Conservation (phyloP, 805 yeast genomes). For the Wilhelminamyces savonicus region DNA sequence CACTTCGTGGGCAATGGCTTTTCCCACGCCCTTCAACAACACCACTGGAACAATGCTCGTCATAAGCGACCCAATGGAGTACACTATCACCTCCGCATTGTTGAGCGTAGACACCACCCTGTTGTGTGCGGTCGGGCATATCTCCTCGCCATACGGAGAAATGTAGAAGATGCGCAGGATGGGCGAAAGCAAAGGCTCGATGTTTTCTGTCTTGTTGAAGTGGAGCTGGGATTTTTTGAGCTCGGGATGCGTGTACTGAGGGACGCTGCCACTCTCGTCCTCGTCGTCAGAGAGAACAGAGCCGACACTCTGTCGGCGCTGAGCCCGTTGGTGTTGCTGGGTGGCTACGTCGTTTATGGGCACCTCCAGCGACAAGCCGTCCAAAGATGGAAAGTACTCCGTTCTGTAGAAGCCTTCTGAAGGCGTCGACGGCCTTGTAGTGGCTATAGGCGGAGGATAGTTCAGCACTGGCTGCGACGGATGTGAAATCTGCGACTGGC, state of each 20-base stretch:
- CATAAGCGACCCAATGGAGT: slow-evolving; percentile 84
- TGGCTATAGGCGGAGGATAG: slow-evolving; percentile 13
- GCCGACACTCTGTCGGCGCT: neutral
- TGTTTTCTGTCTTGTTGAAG: slow-evolving; percentile 53
- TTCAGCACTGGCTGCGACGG: slow-evolving; percentile 41
- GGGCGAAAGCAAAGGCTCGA: slow-evolving; percentile 64
- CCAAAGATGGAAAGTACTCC: neutral
- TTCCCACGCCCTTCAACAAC: slow-evolving; percentile 66
- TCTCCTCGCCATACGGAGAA: slow-evolving; percentile 84
- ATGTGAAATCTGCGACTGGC: slow-evolving; percentile 92
- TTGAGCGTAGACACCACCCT: slow-evolving; percentile 49
- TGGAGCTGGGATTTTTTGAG: slow-evolving; percentile 67
- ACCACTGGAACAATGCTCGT: slow-evolving; percentile 81
- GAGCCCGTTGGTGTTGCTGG: neutral
- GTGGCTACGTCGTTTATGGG: neutral
- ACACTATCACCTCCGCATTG: slow-evolving; percentile 51
- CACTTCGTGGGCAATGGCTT: slow-evolving; percentile 37
- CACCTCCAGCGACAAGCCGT: neutral
- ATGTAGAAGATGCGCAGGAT: slow-evolving; percentile 70
- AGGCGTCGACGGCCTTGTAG: slow-evolving; percentile 13
- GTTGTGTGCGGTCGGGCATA: slow-evolving; percentile 65
- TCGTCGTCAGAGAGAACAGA: slow-evolving; percentile 13
- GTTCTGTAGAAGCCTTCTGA: slow-evolving; percentile 12
- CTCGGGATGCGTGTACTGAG: slow-evolving; percentile 75
- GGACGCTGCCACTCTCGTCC: slow-evolving; percentile 54